Evolutionary conservation across 2,329 filamentous ascomycete species (phyloP).

Genomic region (Dactylellina drechsleri): DNA sequence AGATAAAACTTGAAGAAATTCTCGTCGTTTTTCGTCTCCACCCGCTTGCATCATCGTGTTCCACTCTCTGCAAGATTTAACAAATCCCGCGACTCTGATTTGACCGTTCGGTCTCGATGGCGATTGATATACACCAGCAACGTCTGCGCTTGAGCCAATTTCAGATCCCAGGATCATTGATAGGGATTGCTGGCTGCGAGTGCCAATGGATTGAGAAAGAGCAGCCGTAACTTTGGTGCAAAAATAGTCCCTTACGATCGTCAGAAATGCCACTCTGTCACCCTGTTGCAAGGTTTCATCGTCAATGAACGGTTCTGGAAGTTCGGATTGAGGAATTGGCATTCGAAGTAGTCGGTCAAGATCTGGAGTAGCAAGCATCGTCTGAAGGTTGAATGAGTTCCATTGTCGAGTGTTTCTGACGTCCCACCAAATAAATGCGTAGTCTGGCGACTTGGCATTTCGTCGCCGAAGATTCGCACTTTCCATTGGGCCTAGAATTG

Average conservation of each 20-base stretch:
- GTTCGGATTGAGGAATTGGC: conserved; percentile 48
- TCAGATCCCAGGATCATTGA: conserved; percentile 48
- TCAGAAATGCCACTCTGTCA: conserved; percentile 44
- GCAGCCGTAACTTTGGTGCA: conserved; percentile 49
- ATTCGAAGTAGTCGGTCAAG: conserved; percentile 45
- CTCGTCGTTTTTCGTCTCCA: conserved; percentile 43
- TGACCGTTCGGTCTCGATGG: conserved; percentile 47
- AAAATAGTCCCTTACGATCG: conserved; percentile 46
- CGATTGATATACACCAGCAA: conserved; percentile 50
- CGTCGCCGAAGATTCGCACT: conserved; percentile 49
- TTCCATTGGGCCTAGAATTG: conserved; percentile 46
- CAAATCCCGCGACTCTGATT: conserved; percentile 46
- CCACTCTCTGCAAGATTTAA: conserved; percentile 53
- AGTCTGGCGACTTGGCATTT: conserved; percentile 52
- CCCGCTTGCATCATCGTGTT: conserved; percentile 54
- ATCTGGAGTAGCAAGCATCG: conserved; percentile 46
- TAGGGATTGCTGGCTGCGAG: conserved; percentile 43
- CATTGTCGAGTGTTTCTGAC: conserved; percentile 52
- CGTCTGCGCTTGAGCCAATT: conserved; percentile 45
- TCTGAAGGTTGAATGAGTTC: conserved; percentile 48
- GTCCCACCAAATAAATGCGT: conserved; percentile 53
- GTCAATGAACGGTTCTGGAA: conserved; percentile 44
- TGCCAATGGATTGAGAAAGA: conserved; percentile 45
- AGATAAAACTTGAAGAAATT: conserved; percentile 46
- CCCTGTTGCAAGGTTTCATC: conserved; percentile 43